Conservation (phyloP, 768 basidiomycete genomes). For the Lactarius evosmus region DNA sequence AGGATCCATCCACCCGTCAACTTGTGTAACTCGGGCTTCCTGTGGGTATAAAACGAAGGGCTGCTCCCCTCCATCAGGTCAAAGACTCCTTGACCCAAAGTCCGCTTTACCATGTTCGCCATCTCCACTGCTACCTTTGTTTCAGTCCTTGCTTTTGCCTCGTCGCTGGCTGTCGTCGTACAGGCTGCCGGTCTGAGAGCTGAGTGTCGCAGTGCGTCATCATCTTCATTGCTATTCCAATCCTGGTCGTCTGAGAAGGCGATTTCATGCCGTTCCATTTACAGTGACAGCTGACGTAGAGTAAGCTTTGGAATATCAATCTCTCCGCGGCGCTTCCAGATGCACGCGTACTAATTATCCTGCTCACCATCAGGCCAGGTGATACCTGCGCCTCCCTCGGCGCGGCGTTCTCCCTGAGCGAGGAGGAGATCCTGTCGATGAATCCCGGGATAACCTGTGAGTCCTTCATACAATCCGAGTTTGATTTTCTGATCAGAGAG, state of each 20-base stretch:
- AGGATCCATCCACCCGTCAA: too few relatives aligned
- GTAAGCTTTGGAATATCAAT: background rate
- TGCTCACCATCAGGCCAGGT: background rate
- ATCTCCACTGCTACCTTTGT: background rate
- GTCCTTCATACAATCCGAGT: background rate
- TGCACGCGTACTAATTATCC: background rate
- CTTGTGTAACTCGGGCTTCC: too few relatives aligned
- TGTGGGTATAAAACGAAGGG: background rate
- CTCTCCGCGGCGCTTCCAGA: too few relatives aligned
- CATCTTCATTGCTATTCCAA: background rate
- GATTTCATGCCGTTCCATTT: background rate
- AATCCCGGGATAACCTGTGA: conserved; percentile 15
- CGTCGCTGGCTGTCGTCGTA: conserved; percentile 2
- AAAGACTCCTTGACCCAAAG: background rate
- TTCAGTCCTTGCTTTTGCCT: conserved; percentile 8
- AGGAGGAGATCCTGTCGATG: background rate
- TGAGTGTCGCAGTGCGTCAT: conserved; percentile 1
- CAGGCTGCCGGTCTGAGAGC: background rate
- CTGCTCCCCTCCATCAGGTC: background rate
- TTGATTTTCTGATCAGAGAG: background rate
- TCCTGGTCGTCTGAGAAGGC: background rate
- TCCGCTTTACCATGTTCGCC: conserved; percentile 4
- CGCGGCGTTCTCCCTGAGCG: background rate
- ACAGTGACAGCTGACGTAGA: background rate
- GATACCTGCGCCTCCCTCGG: conserved; percentile 1